phyloP scores from a whole-genome alignment of 148 eudicot species.

The Rhododendron simsii region DNA sequence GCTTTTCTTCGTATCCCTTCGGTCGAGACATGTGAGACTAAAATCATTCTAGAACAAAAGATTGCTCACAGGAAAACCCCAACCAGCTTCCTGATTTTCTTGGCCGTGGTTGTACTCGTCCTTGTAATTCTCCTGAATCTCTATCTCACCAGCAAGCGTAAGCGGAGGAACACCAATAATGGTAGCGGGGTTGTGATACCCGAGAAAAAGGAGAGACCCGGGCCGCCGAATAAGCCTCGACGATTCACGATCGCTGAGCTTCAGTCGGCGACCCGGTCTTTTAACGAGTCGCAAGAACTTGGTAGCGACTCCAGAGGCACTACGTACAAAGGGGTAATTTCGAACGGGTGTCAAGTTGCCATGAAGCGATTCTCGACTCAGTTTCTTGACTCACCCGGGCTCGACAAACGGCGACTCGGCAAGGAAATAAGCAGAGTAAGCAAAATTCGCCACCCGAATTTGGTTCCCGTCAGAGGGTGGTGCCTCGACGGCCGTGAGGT shows the following conservation, averaged over 20 bases:
- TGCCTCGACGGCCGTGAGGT: slow-evolving; percentile 49
- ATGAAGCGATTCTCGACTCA: slow-evolving; percentile 55
- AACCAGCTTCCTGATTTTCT: slow-evolving; percentile 42
- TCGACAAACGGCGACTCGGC: slow-evolving; percentile 36
- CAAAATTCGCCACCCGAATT: slow-evolving; percentile 56
- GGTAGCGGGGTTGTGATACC: slow-evolving; percentile 15
- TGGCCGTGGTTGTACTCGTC: slow-evolving; percentile 49
- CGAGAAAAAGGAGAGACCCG: slow-evolving; percentile 41
- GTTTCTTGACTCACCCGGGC: slow-evolving; percentile 29
- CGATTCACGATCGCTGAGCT: slow-evolving; percentile 50
- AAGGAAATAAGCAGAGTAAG: slow-evolving; percentile 48
- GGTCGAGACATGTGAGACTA: slow-evolving; percentile 44
- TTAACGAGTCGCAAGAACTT: slow-evolving; percentile 51
- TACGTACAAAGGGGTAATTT: slow-evolving; percentile 48
- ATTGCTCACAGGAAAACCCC: slow-evolving; percentile 31
- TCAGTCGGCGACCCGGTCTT: slow-evolving; percentile 52
- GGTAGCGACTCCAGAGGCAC: slow-evolving; percentile 49
- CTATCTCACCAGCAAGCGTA: slow-evolving; percentile 38
- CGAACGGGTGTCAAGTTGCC: slow-evolving; percentile 52
- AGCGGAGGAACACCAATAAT: not conserved
- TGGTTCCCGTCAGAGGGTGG: slow-evolving; percentile 77
- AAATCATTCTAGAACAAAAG: slow-evolving; percentile 24
- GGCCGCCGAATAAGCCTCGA: slow-evolving; percentile 62
- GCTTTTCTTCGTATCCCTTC: slow-evolving; percentile 56
- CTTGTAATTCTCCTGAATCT: slow-evolving; percentile 33